Base-by-base conservation (phyloP, 2,329 filamentous ascomycete species). In the Botrytis pseudocinerea region DNA sequence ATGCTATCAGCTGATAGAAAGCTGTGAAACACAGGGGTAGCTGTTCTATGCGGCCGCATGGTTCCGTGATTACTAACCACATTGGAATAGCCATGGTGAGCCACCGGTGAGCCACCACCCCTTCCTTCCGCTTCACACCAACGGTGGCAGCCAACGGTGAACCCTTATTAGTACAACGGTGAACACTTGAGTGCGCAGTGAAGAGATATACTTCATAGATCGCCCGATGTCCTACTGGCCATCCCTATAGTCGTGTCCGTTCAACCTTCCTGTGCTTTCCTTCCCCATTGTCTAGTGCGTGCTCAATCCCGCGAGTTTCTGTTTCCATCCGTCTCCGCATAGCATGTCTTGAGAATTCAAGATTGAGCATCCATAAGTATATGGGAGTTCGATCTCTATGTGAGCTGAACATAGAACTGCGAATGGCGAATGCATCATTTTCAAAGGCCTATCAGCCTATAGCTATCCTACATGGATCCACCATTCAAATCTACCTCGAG, bases 1-100 rank as follows among this genome's bases (percentile, higher is more conserved):
- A 62, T 62, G 20, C 14, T 42, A 35, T 22, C 42, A 51, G 46
- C 59, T 63, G 59, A 64, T 25, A n/a, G 60, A 46, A 22, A 57
- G 32, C 38, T 4, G 9, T 64, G n/a, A 54, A 25, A n/a, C 32
- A 51, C 59, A 38, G 40, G 42, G 48, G 46, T 42, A 16, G 35
- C 35, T 35, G n/a, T 2, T 48, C 18, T 38, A 72, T 9, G 61
- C 70, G 70, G 70, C 70, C 70, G 70, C 48, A 40, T 25, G 0
- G 4, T 32, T 61, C 32, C n/a, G n/a, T 57, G 51, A 57, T 57
- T 57, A 57, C 51, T 57, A 57, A 57, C 6, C n/a, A 57, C 1
- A 22, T 22, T 46, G 2, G 44, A 22, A 32, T 18, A 57, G n/a
- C n/a, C 32, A 32, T 32, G 32, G 32, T 32, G 32, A 32, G 32